Base-by-base conservation (phyloP, 768 basidiomycete species). In the Boletus tylopilopsis region DNA sequence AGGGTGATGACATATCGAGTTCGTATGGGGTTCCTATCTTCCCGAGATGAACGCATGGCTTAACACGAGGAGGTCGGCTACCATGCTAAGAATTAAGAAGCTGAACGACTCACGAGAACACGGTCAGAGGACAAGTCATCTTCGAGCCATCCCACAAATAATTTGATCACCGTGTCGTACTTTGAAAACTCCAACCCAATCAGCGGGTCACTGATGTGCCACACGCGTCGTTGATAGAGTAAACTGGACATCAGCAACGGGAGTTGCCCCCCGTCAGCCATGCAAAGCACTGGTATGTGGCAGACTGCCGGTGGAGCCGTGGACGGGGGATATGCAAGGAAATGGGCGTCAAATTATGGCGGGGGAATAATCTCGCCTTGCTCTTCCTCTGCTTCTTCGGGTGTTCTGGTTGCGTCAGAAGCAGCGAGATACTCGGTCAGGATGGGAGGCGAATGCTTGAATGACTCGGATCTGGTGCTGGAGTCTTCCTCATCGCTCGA, bases 231-330 rank as follows among this genome's bases (percentile, higher is more conserved):
- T 23, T 51, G 49, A 13, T 46, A 46, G 9, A 51, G 53, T 18
- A 51, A 11, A 18, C 49, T 51, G 2, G 53, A 54, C 52, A 50
- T 51, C 39, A 50, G 22, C 21, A 51, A 27, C 0, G 34, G 39
- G 1, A 53, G 23, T 22, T 51, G 39, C 23, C 45, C 33, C 34
- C 21, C 43, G 11, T 53, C 29, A 3, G 49, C 49, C 52, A 53
- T 53, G 29, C 48, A 53, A 4, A 53, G 29, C 10, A 53, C 9
- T 7, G 52, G 43, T 21, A 53, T 53, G 15, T 53, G 49, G 48
- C 52, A 53, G 9, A 16, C 23, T 7, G 49, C 23, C 3, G 43
- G 49, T 5, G 35, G 33, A 24, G 22, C 15, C 12, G 29, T 19
- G 18, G 29, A 37, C 8, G 35, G 13, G 22, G 29, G 15, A 29